A percentile compares a stretch with the other conserved stretches of the same genome.
Conservation (phyloP, 2,329 filamentous ascomycete genomes). For the Exophiala sp. region DNA sequence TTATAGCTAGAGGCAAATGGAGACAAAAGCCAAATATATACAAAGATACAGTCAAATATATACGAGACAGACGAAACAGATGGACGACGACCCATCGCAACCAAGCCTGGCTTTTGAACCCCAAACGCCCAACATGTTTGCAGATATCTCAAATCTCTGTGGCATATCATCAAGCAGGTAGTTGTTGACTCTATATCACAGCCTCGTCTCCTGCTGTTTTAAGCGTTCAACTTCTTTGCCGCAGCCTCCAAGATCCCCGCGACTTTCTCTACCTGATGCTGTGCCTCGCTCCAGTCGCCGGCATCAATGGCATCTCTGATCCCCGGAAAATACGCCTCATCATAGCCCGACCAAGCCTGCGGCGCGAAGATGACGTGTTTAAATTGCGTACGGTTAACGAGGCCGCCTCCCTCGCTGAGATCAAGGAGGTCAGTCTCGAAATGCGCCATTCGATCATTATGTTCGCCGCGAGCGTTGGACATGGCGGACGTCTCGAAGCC, state of each 20-base stretch:
- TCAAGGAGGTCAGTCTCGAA: conserved; percentile 85
- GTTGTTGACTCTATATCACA: no score
- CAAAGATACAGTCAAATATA: no score
- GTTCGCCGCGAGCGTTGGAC: conserved; percentile 61
- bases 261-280: conserved; percentile 64
- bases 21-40: no score
- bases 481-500: conserved; percentile 70
- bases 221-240: conserved; percentile 15
- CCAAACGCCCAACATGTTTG: no score
- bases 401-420: conserved; percentile 43
- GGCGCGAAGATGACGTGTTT: conserved; percentile 90
- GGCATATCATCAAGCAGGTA: no score
- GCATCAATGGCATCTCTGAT: conserved; percentile 72
- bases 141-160: no score
- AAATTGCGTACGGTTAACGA: conserved; percentile 72
- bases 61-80: no score
- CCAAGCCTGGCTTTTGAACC: no score
- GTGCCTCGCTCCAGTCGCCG: conserved; percentile 63
- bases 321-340: conserved; percentile 69
- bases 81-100: no score
- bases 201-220: neutral
- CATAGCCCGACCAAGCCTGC: conserved; percentile 65
- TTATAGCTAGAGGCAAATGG: no score
- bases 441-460: conserved; percentile 70
- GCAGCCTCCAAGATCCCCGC: conserved; percentile 62